A percentile compares a stretch with the other conserved stretches of the same genome.
These are phyloP conservation scores for Naegleria fowleri DNA, from an alignment of 208 protist genomes.

Conservation along the genomic window DNA sequence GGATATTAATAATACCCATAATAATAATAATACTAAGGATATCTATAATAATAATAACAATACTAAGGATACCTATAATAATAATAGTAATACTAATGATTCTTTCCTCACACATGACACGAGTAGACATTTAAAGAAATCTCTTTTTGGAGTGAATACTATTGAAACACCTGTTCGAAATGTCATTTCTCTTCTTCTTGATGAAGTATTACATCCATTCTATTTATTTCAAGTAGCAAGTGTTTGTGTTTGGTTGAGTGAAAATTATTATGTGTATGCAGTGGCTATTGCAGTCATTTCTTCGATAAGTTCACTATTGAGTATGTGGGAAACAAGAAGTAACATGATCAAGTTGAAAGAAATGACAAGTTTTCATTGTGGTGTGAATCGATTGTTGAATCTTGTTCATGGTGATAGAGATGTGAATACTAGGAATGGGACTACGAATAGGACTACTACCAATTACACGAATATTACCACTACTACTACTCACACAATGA, in stretches of 20 bases:
- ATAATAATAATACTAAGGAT: too few species aligned
- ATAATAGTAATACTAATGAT: too few species aligned
- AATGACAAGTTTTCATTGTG: not conserved
- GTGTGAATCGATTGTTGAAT: not conserved
- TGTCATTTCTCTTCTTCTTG: not conserved
- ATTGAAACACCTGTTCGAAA: conserved; percentile 7
- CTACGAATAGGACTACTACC: too few species aligned
- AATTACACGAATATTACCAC: too few species aligned
- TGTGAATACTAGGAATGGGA: too few species aligned
- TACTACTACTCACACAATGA: too few species aligned
- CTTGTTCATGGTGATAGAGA: too few species aligned
- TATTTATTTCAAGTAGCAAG: conserved; percentile 34
- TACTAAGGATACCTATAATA: too few species aligned
- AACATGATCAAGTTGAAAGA: conserved; percentile 7
- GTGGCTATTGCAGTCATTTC: conserved; percentile 5
- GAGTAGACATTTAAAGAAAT: not conserved
- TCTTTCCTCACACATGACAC: too few species aligned
- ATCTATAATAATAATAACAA: too few species aligned
- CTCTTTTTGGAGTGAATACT: conserved; percentile 21
- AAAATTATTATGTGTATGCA: conserved; percentile 24
- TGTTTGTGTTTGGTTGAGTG: conserved; percentile 23
- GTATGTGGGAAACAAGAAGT: conserved; percentile 21
- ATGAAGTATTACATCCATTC: conserved; percentile 34
- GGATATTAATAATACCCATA: too few species aligned
- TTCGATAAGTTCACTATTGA: not conserved